phyloP scores from a whole-genome alignment of 176 grass and related monocot species.

The Zoysia japonica region DNA sequence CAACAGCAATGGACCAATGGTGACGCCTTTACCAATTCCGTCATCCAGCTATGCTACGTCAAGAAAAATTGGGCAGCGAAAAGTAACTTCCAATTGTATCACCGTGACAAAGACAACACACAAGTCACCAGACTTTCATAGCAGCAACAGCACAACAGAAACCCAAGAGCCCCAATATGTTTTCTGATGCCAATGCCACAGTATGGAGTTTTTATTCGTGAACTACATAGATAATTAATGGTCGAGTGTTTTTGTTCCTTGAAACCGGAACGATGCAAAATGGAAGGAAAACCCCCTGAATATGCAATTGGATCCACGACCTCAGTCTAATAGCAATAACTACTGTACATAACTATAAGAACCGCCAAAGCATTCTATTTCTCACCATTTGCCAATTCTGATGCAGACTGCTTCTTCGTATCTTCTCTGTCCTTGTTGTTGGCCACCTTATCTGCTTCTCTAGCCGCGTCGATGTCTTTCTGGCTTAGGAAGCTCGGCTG shows the following conservation, averaged over 20 bases:
- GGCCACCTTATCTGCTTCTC: conserved; percentile 45
- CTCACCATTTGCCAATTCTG: conserved; percentile 43
- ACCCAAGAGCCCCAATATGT: not conserved
- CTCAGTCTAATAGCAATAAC: conserved; percentile 20
- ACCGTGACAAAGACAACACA: not conserved
- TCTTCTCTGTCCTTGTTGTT: not conserved
- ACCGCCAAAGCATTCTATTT: conserved; percentile 35
- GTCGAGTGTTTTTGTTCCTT: not conserved
- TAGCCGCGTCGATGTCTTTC: conserved; percentile 49
- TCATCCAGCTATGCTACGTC: not conserved
- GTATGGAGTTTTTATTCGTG: conserved; percentile 14
- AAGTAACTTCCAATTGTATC: not conserved
- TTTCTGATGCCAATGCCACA: conserved; percentile 26
- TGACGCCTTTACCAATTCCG: not conserved
- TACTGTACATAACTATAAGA: conserved; percentile 35
- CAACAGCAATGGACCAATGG: not conserved
- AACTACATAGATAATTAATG: not conserved
- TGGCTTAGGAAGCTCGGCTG: conserved; percentile 82
- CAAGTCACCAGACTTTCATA: not conserved
- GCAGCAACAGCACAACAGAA: not conserved
- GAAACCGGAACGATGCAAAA: not conserved
- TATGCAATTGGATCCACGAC: not conserved
- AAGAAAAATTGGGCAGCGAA: not conserved
- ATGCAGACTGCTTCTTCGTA: conserved; percentile 22
- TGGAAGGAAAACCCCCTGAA: conserved; percentile 1